Conservation (phyloP, 2,329 filamentous ascomycete genomes). For the Aspergillus fumigatiaffinis region DNA sequence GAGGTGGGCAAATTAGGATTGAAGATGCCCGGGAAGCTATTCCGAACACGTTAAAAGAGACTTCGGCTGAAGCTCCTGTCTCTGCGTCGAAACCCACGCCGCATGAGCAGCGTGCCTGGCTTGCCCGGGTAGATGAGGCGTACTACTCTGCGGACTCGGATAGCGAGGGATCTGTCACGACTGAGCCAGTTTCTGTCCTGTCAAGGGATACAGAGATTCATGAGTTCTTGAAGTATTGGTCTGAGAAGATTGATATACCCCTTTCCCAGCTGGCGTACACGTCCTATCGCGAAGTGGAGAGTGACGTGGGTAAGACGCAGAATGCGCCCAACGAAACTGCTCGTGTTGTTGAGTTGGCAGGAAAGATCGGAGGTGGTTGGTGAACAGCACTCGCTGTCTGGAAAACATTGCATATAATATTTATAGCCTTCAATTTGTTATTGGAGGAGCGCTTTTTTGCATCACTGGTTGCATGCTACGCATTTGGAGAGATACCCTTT, state of each 20-base stretch:
- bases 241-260: constrained; percentile 63
- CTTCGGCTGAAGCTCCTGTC: constrained; percentile 21
- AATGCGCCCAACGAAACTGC: constrained; percentile 62
- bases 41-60: constrained; percentile 9
- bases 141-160: constrained; percentile 72
- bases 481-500: not conserved
- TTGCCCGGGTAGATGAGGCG: constrained; percentile 78
- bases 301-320: constrained; percentile 80
- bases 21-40: constrained; percentile 59
- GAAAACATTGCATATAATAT: not conserved
- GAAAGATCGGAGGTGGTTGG: constrained; percentile 92
- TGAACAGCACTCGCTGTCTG: constrained; percentile 41
- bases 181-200: constrained; percentile 19
- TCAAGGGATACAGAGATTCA: constrained; percentile 46
- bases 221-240: constrained; percentile 72
- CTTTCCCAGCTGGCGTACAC: constrained; percentile 74
- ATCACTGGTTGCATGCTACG: not conserved
- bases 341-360: constrained; percentile 80
- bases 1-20: constrained; percentile 89
- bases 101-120: constrained; percentile 81
- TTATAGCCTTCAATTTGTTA: constrained; percentile 1
- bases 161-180: constrained; percentile 23
- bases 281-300: constrained; percentile 86
- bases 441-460: not conserved
- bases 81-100: constrained; percentile 58